Base-by-base conservation (phyloP, 306 rosid genomes). In the Cicer arietinum region DNA sequence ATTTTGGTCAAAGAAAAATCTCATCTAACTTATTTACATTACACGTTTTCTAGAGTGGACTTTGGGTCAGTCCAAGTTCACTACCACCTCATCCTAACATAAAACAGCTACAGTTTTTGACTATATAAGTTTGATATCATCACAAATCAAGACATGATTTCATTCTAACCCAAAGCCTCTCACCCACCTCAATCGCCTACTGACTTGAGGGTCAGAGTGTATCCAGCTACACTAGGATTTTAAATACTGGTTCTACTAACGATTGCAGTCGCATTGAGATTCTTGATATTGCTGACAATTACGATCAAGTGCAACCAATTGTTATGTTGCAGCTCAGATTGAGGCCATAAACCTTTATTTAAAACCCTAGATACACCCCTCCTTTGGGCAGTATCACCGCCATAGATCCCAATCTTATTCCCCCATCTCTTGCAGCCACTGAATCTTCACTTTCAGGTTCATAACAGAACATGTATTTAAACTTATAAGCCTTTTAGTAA, bases 381-480 rank as follows among this genome's bases (percentile, higher is more conserved):
- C 30, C 52, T 1, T 1, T 17, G 30, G 59, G 25, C 11, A 16
- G 59, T 10, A 16, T 16, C 8, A 1, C 59, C 3, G 30, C 30
- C 59, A 17, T 17, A 8, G 30, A 8, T 8, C 20, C 25, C 13
- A 0, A 18, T 54, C 0, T 2, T 18, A 12, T 54, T 54, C 2
- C 37, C 18, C 7, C 37, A 8, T 54, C 13, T 54, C 13, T 54
- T 18, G 61, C 37, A 3, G 37, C 12, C 6, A 54, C 13, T 8
- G 6, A 54, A 54, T 18, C 12, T 8, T 54, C 2, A 8, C 11
- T 18, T 54, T 54, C 61, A 54, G 13, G 61, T 18, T 54, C 20
- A 54, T 22, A 57, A 54, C 37, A 18, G 60, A 54, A 51, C 63
- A 20, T 56, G 62, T 10, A 56, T 20, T 56, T 56, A 56, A 56